Conservation (phyloP, 2,329 filamentous ascomycete genomes). For the Aspergillus flavus region DNA sequence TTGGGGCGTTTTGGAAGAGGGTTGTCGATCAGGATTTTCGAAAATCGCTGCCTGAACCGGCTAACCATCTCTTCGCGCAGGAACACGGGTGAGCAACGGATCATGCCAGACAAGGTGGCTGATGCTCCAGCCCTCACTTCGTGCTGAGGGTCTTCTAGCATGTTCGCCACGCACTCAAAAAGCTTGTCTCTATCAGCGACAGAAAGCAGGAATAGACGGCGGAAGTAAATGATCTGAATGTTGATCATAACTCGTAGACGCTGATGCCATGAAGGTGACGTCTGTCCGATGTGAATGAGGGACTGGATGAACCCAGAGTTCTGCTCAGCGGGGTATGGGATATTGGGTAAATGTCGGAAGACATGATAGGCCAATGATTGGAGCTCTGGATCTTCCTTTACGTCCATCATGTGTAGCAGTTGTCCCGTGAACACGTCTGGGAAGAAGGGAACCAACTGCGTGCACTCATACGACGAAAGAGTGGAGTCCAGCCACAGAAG, state of each 20-base stretch:
- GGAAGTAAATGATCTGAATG: conserved; percentile 98
- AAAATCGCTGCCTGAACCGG: conserved; percentile 77
- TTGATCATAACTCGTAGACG: conserved; percentile 92
- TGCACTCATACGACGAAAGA: conserved; percentile 89
- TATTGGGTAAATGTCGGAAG: conserved; percentile 93
- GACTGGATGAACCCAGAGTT: conserved; percentile 81
- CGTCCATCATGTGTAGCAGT: conserved; percentile 98
- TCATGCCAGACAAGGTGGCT: conserved; percentile 94
- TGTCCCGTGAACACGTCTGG: conserved; percentile 86
- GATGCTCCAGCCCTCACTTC: conserved; percentile 94
- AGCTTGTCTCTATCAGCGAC: conserved; percentile 74
- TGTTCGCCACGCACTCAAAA: conserved; percentile 90
- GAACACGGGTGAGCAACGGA: conserved; percentile 82
- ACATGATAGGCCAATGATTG: conserved; percentile 95
- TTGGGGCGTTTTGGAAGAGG: conserved; percentile 75
- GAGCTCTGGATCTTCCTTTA: conserved; percentile 96
- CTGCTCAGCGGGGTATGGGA: conserved; percentile 85
- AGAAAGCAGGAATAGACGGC: conserved; percentile 84
- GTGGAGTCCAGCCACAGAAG: conserved; percentile 93
- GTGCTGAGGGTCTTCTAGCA: conserved; percentile 88
- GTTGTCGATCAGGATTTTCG: conserved; percentile 74
- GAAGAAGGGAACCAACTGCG: conserved; percentile 87
- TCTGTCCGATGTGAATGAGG: conserved; percentile 84
- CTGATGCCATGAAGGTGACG: conserved; percentile 89
- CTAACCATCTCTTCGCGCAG: conserved; percentile 79